Evolutionary conservation across 495 filamentous ascomycete genomes (phyloP).

Genomic region (Lophium mytilinum): DNA sequence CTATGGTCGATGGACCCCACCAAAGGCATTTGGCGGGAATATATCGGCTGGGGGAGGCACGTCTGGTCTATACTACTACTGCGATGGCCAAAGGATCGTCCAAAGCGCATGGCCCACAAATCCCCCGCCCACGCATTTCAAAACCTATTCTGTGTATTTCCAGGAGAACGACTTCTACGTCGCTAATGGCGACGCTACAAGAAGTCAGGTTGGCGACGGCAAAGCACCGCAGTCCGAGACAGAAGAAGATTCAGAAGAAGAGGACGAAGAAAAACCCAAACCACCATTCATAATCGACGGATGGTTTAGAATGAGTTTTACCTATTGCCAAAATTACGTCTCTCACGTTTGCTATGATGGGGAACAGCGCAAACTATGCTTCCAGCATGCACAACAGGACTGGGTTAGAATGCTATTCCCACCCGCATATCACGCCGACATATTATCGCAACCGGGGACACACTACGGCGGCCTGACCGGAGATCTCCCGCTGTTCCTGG

Average conservation of each 20-base stretch:
- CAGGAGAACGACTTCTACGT: constrained; percentile 12
- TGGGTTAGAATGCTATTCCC: constrained; percentile 27
- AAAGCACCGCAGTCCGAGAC: no score
- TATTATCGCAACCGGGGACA: background rate
- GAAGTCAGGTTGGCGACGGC: background rate
- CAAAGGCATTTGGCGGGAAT: no score
- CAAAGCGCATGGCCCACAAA: background rate
- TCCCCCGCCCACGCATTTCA: background rate
- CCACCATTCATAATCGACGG: background rate
- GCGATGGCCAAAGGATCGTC: constrained; percentile 7
- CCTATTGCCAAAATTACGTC: constrained; percentile 1
- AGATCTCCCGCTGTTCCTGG: constrained; percentile 30
- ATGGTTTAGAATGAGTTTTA: constrained; percentile 21
- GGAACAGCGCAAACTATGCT: constrained; percentile 4
- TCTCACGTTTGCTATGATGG: constrained; percentile 11
- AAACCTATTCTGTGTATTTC: constrained; percentile 18
- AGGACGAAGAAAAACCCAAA: background rate
- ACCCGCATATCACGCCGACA: constrained; percentile 21
- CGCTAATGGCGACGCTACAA: constrained; percentile 9
- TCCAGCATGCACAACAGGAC: constrained; percentile 14
- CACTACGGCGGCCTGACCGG: constrained; percentile 26
- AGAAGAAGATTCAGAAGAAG: background rate
- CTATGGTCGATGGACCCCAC: no score
- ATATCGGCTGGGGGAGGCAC: no score
- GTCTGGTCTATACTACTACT: constrained; percentile 4